Evolutionary conservation across 257 asterid species (phyloP).

Genomic region (Anisodus acutangulus): DNA sequence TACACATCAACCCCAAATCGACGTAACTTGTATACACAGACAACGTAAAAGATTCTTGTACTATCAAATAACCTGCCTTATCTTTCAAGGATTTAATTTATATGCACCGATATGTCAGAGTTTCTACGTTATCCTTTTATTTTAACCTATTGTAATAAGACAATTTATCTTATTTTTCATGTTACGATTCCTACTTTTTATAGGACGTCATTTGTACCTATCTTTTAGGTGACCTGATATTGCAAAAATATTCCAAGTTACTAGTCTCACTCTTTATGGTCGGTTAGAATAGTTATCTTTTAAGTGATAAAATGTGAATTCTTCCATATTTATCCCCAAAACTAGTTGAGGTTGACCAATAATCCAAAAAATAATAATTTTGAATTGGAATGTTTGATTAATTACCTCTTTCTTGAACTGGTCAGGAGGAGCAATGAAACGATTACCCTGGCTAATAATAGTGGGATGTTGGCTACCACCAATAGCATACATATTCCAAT

Average conservation of each 20-base stretch:
- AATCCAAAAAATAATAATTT: background rate
- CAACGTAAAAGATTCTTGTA: background rate
- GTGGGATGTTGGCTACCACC: conserved; percentile 85
- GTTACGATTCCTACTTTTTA: background rate
- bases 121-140: too few species aligned
- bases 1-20: too few species aligned
- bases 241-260: too few species aligned
- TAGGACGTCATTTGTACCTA: background rate
- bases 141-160: background rate
- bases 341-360: background rate
- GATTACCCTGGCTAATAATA: conserved; percentile 86
- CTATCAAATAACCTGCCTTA: background rate
- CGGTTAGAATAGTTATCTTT: too few species aligned
- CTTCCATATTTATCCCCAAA: too few species aligned
- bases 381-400: background rate
- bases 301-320: background rate
- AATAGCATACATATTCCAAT: conserved; percentile 93
- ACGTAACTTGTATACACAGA: too few species aligned
- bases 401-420: conserved; percentile 58
- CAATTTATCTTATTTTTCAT: too few species aligned
- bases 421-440: conserved; percentile 72
- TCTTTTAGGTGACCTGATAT: background rate
- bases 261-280: background rate
- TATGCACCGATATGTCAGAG: background rate
- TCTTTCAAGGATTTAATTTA: background rate